Base-by-base conservation (phyloP, 75 land plant genomes). In the Pinus tabuliformis region DNA sequence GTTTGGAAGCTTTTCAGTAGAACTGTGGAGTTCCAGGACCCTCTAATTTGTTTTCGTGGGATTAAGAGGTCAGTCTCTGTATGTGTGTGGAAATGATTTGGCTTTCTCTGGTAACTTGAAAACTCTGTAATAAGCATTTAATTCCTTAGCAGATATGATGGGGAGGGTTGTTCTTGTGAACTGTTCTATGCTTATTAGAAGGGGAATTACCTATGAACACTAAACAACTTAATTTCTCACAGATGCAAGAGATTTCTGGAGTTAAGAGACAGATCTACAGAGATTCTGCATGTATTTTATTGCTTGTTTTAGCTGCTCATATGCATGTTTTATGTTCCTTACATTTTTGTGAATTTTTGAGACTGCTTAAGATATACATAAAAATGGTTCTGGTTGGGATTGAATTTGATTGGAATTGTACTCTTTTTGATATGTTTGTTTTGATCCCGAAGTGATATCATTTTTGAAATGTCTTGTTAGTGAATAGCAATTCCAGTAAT, bases 1-100 rank as follows among this genome's bases (percentile, higher is more conserved):
- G 60, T 58, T 58, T 18, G 60, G 60, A 58, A n/a, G 60, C 60
- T 58, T 18, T 58, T 58, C 60, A 58, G 60, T 58, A 17, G 60
- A 58, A 18, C 60, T 58, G 60, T 58, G n/a, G 60, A 58, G 21
- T 58, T 17, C 21, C 60, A 58, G 60, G 60, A 58, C 12, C 60
- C 60, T n/a, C n/a, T 58, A n/a, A 58, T 58, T 58, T 58, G 60
- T 58, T 58, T 58, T 58, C 60, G 60, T 58, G 60, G 60, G n/a
- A 58, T 58, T 58, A 58, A 58, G 60, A 58, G 60, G 60, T 58
- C 5, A 6, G 21, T 58, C 60, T 58, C 18, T 21, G 20, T 58
- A 58, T 58, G 18, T 58, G 60, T 58, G 18, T 5, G 7, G 21
- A 58, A 58, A 58, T 58, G 60, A 18, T n/a, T 58, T n/a, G 21